Evolutionary conservation across 78 protist genomes (phyloP), one percentile per base, ranked within the genome.

Genomic region (Parvularia atlantis): DNA sequence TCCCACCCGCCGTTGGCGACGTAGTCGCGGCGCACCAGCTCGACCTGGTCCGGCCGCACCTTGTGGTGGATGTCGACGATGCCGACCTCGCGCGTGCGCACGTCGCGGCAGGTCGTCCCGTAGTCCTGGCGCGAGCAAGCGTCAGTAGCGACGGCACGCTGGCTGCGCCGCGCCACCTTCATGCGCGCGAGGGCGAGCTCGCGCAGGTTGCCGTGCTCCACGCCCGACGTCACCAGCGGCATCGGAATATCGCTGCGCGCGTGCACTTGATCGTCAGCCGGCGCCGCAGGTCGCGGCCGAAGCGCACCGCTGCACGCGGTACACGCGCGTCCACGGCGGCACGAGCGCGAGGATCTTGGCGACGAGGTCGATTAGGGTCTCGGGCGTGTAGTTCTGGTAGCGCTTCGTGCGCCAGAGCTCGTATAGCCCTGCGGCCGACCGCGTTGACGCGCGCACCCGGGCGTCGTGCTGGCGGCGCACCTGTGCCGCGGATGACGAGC

Each of bases 251-350:
- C 98, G 5, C 93, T 70, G n/a, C n/a, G n/a, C 59, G 28, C 31
- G 31, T 7, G 62, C 62, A 58, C 19, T 7, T 7, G 62, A 10
- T 6, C 31, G 30, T 7, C 28, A 28, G 62, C 28, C 56, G 17
- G 30, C 20, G 56, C 56, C 56, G 56, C 30, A 52, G 35, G n/a
- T n/a, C n/a, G n/a, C n/a, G n/a, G n/a, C n/a, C n/a, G n/a, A n/a
- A n/a, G n/a, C 54, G 33, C 1, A 64, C 9, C 77, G 75, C 73
- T 91, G 91, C 28, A 93, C 82, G 50, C 97, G 78, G 86, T 90
- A 92, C 44, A 95, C 59, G 46, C 98, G 78, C 11, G 85, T 87
- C 98, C 98, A 95, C 4, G 98, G 98, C 28, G 96, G 96, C 14
- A 89, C 91, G 24, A 84, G 69, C 1, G 87, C 75, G 46, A 92